These are phyloP conservation scores for Porphyra umbilicalis DNA, from an alignment of 31 red algal species.

Conservation along the genomic window DNA sequence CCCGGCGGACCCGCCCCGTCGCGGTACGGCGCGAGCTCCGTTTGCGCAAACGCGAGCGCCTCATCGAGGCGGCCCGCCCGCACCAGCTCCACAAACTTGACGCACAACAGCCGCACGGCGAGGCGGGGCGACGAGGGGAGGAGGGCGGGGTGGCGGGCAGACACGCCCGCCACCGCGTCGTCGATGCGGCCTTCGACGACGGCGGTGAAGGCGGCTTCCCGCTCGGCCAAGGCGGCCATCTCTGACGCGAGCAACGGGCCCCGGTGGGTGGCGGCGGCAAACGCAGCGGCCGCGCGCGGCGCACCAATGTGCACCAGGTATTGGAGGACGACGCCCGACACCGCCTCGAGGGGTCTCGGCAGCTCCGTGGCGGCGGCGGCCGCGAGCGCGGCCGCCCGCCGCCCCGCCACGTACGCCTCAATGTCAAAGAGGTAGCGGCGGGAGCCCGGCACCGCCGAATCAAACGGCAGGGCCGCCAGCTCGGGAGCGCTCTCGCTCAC, in stretches of 20 bases:
- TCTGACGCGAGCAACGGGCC: slow-evolving; percentile 27
- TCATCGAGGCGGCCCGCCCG: background rate
- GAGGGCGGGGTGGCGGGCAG: slow-evolving; percentile 54
- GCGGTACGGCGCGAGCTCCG: background rate
- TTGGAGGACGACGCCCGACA: slow-evolving; percentile 46
- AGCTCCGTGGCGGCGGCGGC: slow-evolving; percentile 19
- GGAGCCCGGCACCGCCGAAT: background rate
- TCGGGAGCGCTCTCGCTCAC: slow-evolving; percentile 24
- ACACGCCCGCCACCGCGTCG: slow-evolving; percentile 33
- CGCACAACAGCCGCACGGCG: slow-evolving; percentile 52
- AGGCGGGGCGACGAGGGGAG: slow-evolving; percentile 27
- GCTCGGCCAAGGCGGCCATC: slow-evolving; percentile 22
- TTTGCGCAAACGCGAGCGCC: background rate
- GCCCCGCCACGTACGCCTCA: slow-evolving; percentile 2
- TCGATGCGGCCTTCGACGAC: slow-evolving; percentile 46
- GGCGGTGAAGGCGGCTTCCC: slow-evolving; percentile 24
- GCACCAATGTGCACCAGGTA: slow-evolving; percentile 84
- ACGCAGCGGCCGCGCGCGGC: slow-evolving; percentile 49
- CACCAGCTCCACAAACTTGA: slow-evolving; percentile 68
- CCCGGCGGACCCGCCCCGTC: background rate
- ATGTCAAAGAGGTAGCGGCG: slow-evolving; percentile 22
- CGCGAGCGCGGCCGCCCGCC: background rate
- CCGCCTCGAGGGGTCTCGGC: slow-evolving; percentile 25
- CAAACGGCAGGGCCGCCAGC: background rate
- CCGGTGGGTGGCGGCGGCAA: slow-evolving; percentile 41